Base-by-base conservation (phyloP, 768 basidiomycete species). In the Terana coerulea region DNA sequence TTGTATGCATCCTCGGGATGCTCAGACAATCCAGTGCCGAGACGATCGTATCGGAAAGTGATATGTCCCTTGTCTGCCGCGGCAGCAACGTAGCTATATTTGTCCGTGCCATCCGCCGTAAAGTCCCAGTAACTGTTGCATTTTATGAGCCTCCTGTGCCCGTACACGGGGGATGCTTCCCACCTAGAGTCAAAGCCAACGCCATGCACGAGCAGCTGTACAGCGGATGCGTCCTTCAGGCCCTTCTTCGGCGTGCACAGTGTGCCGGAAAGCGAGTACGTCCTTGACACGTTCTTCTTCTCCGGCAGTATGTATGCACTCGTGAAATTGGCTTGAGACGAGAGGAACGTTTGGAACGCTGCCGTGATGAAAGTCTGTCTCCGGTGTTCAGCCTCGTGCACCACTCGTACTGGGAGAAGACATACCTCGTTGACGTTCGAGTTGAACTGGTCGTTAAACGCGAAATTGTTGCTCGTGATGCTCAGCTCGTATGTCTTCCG, bases 141-240 rank as follows among this genome's bases (percentile, higher is more conserved):
- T n/a, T n/a, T n/a, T n/a, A n/a, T n/a, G n/a, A n/a, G n/a, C n/a
- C n/a, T n/a, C n/a, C n/a, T n/a, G n/a, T n/a, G n/a, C n/a, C n/a
- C n/a, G n/a, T n/a, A 15, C 19, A 15, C 33, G 19, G 24, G 17
- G 30, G n/a, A n/a, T 2, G 36, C 3, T 17, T n/a, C 55, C n/a
- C 9, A 54, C 53, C 56, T 49, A 2, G 56, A 53, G 31, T 57
- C 56, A 41, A 49, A 58, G 25, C 51, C 54, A 21, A 60, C 46
- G 17, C 56, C 54, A 33, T 57, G 56, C 15, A 60, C 49, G 25
- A 60, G 53, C 11, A 36, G 37, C 41, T 60, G 59, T 19, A 58
- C 42, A 15, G 52, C n/a, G 28, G 39, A 41, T 15, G 33, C 34
- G 44, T 60, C 41, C 31, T 55, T 53, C 14, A 55, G 36, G 30